phyloP scores from a whole-genome alignment of 2,329 filamentous ascomycete species.

The Dactylellina leptospora region DNA sequence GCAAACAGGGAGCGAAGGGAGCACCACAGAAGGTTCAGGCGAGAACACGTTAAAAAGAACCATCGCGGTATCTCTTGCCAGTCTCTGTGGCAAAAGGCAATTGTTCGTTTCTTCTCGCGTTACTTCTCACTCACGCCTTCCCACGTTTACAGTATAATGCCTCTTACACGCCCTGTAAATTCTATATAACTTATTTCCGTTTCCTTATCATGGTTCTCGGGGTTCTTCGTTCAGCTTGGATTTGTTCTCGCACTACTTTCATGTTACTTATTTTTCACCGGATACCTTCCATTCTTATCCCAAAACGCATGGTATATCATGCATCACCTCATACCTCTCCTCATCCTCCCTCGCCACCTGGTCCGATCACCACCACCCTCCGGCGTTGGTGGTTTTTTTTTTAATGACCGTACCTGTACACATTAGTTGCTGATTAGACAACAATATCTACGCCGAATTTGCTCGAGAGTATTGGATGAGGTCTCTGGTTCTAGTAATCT shows the following conservation, averaged over 20 bases:
- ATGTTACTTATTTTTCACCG: constrained; percentile 34
- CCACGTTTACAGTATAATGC: constrained; percentile 30
- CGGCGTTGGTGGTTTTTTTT: too few species aligned
- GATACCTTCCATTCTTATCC: constrained; percentile 24
- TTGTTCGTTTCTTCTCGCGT: constrained; percentile 23
- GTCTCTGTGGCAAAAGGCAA: constrained; percentile 45
- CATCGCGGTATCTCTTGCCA: constrained; percentile 52
- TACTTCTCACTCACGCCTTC: constrained; percentile 2
- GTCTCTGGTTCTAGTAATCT: too few species aligned
- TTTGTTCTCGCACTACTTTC: constrained; percentile 29
- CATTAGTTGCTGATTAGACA: too few species aligned
- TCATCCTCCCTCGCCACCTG: background rate
- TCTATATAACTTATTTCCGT: constrained; percentile 40
- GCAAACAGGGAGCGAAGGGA: constrained; percentile 98
- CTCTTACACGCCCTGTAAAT: constrained; percentile 42
- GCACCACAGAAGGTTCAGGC: constrained; percentile 83
- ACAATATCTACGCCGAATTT: too few species aligned
- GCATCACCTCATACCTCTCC: constrained; percentile 1
- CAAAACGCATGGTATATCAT: constrained; percentile 11
- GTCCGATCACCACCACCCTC: too few species aligned
- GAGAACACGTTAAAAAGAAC: constrained; percentile 77
- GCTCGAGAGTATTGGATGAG: too few species aligned
- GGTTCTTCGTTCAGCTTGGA: constrained; percentile 42
- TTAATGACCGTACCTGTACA: too few species aligned
- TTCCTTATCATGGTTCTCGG: constrained; percentile 41